phyloP scores from a whole-genome alignment of 257 asterid genomes.

The Ophiorrhiza pumila region DNA sequence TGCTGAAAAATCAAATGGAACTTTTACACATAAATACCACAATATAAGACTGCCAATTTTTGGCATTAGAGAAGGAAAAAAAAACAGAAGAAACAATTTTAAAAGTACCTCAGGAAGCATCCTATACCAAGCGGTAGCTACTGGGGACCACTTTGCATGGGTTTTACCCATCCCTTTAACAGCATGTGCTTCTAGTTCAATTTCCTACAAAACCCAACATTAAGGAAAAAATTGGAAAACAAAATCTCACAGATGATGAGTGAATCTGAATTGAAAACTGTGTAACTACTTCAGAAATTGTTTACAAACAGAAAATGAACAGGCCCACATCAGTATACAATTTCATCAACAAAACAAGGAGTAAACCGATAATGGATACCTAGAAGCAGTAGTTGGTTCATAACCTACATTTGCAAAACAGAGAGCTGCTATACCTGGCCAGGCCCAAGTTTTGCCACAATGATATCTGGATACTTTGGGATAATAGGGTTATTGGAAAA shows the following conservation, averaged over 20 bases:
- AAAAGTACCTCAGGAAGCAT: slow-evolving; percentile 91
- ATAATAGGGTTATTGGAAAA: slow-evolving; percentile 48
- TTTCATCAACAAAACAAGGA: background rate
- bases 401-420: slow-evolving; percentile 9
- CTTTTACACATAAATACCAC: background rate
- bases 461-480: slow-evolving; percentile 56
- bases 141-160: slow-evolving; percentile 99
- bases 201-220: slow-evolving; percentile 53
- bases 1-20: background rate
- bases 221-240: background rate
- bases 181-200: slow-evolving; percentile 97
- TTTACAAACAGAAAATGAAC: background rate
- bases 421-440: slow-evolving; percentile 63
- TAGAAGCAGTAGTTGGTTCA: background rate
- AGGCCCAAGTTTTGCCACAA: slow-evolving; percentile 74
- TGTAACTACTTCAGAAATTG: background rate
- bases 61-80: background rate
- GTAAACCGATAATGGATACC: background rate
- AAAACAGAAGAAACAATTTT: background rate
- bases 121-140: slow-evolving; percentile 98
- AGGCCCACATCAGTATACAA: background rate
- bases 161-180: slow-evolving; percentile 93
- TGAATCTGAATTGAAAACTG: background rate
- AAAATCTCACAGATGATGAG: background rate
- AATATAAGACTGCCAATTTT: background rate